Percentiles rank a stretch among this genome's conserved stretches.
Conservation (phyloP, 257 asterid genomes). For the Orobanche coerulescens region DNA sequence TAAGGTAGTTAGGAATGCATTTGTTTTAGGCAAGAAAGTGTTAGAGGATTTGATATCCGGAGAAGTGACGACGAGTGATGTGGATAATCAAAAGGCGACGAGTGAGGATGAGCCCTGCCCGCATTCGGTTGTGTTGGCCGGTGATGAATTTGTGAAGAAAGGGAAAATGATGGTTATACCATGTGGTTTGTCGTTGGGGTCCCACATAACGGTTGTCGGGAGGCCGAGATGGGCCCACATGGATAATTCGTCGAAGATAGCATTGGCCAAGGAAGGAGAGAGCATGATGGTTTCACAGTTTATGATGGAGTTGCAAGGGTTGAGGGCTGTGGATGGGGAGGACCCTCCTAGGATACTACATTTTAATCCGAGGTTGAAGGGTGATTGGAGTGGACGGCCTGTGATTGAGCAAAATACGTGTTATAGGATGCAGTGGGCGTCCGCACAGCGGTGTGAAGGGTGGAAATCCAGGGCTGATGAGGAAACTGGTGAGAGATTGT, state of each 20-base stretch:
- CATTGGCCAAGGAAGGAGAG: slow-evolving; percentile 29
- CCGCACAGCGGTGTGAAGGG: slow-evolving; percentile 81
- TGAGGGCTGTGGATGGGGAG: slow-evolving; percentile 85
- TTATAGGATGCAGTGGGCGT: slow-evolving; percentile 94
- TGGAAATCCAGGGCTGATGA: slow-evolving; percentile 74
- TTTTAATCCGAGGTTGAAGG: slow-evolving; percentile 81
- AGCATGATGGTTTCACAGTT: slow-evolving; percentile 62
- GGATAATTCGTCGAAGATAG: slow-evolving; percentile 39
- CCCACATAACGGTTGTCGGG: slow-evolving; percentile 85
- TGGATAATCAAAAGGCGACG: slow-evolving; percentile 26
- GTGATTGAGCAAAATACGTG: slow-evolving; percentile 89
- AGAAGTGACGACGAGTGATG: slow-evolving; percentile 27
- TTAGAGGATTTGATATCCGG: slow-evolving; percentile 63
- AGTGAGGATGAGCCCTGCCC: slow-evolving; percentile 53
- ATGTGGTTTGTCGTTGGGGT: slow-evolving; percentile 83
- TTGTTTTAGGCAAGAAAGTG: slow-evolving; percentile 54
- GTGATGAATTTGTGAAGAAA: slow-evolving; percentile 35
- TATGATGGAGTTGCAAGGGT: slow-evolving; percentile 81
- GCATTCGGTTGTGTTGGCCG: slow-evolving; percentile 45
- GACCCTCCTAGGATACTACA: slow-evolving; percentile 91
- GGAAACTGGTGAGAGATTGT: slow-evolving; percentile 65
- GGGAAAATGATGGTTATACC: slow-evolving; percentile 66
- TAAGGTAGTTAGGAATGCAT: slow-evolving; percentile 63
- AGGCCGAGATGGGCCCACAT: slow-evolving; percentile 49
- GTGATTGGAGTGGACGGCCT: slow-evolving; percentile 86